These are phyloP conservation scores for Thermomyces lanuginosus DNA, from an alignment of 2,329 filamentous ascomycete genomes.

Conservation along the genomic window DNA sequence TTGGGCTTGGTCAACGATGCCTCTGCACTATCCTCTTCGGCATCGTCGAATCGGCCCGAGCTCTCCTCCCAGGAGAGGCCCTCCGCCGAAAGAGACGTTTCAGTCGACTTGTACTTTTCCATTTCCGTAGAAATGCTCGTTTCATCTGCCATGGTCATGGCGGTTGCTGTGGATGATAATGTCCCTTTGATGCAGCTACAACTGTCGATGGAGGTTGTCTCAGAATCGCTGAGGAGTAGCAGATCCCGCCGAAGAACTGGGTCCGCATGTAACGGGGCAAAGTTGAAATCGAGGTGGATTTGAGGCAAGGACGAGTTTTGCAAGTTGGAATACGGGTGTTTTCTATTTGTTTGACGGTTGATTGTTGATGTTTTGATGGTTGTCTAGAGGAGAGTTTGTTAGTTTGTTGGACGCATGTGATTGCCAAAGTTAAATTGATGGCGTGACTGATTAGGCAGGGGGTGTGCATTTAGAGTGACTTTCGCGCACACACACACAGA, in stretches of 20 bases:
- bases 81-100: conserved; percentile 4
- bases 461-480: too few relatives aligned
- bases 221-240: conserved; percentile 7
- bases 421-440: too few relatives aligned
- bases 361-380: too few relatives aligned
- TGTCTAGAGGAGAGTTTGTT: too few relatives aligned
- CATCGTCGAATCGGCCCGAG: conserved; percentile 21
- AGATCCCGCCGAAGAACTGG: conserved; percentile 12
- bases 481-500: too few relatives aligned
- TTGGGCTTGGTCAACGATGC: conserved; percentile 7
- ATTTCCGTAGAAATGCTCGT: neutral
- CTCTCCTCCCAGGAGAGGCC: conserved; percentile 8
- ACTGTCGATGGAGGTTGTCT: too few relatives aligned
- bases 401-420: too few relatives aligned
- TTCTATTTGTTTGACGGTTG: too few relatives aligned
- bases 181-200: too few relatives aligned
- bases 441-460: too few relatives aligned
- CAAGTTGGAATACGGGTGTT: neutral
- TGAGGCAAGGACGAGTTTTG: conserved; percentile 4
- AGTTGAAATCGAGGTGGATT: conserved; percentile 8
- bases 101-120: conserved; percentile 6
- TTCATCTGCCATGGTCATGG: neutral
- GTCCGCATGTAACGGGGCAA: conserved; percentile 10
- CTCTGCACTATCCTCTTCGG: conserved; percentile 12
- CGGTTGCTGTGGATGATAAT: neutral